Conservation (phyloP, 2,329 filamentous ascomycete genomes). For the Claviceps pusilla region DNA sequence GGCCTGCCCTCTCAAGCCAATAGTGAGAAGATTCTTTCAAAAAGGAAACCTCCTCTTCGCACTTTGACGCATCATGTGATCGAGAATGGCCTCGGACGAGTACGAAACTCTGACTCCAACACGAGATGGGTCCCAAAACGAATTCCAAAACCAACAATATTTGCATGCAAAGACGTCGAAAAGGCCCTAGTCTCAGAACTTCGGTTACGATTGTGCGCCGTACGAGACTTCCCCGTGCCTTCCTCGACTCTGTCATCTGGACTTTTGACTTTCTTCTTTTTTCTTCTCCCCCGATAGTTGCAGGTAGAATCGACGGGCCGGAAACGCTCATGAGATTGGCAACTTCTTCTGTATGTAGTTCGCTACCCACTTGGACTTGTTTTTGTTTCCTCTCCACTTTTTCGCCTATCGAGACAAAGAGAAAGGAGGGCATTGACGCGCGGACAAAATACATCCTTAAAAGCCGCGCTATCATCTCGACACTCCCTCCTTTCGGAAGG, state of each 20-base stretch:
- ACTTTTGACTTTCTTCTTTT: neutral
- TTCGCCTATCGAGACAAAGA: conserved; percentile 15
- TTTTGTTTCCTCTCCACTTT: conserved; percentile 74
- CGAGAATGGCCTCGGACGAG: conserved; percentile 49
- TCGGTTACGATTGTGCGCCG: neutral
- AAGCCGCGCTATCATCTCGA: conserved; percentile 60
- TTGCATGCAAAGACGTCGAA: neutral
- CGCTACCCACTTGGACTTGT: conserved; percentile 81
- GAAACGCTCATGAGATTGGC: neutral
- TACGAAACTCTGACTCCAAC: conserved; percentile 88
- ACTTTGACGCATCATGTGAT: conserved; percentile 1
- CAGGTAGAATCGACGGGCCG: neutral
- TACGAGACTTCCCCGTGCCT: neutral
- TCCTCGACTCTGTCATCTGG: conserved; percentile 4
- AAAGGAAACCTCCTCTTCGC: neutral
- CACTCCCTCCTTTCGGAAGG: conserved; percentile 22
- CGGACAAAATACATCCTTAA: conserved; percentile 94
- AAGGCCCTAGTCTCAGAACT: neutral
- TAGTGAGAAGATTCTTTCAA: neutral
- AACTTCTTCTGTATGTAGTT: conserved; percentile 61
- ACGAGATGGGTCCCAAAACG: conserved; percentile 65
- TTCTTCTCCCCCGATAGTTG: neutral
- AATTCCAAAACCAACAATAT: conserved; percentile 10
- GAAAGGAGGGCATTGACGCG: conserved; percentile 50
- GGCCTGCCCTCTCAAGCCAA: conserved; percentile 23